These are phyloP conservation scores for Acacia melanoxylon DNA, from an alignment of 306 rosid genomes.

Conservation along the genomic window DNA sequence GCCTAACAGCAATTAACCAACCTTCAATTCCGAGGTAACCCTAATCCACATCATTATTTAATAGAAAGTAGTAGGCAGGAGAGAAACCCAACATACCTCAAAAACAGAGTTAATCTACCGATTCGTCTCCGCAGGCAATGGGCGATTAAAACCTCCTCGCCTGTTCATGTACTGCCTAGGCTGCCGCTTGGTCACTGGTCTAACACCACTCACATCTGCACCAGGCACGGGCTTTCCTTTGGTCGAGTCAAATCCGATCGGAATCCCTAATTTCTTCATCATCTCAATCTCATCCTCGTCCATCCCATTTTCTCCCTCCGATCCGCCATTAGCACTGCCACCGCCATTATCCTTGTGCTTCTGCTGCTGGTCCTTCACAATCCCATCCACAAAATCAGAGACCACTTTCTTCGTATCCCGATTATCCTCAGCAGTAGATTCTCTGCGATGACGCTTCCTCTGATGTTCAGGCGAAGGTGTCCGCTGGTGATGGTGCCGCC, in stretches of 20 bases:
- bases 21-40: conserved; percentile 16
- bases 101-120: conserved; percentile 43
- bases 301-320: conserved; percentile 35
- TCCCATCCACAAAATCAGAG: conserved; percentile 80
- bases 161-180: conserved; percentile 98
- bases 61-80: background rate
- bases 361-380: conserved; percentile 64
- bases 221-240: conserved; percentile 90
- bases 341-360: conserved; percentile 47
- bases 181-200: conserved; percentile 82
- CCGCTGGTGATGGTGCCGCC: conserved; percentile 64
- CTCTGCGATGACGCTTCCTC: conserved; percentile 75
- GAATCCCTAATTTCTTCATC: conserved; percentile 96
- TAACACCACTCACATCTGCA: conserved; percentile 86
- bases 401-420: conserved; percentile 67
- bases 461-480: conserved; percentile 72
- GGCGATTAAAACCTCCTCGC: conserved; percentile 97
- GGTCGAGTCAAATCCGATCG: conserved; percentile 80
- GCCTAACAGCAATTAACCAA: conserved; percentile 11
- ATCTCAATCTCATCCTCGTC: conserved; percentile 87
- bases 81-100: conserved; percentile 42
- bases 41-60: background rate
- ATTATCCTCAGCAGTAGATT: conserved; percentile 55
- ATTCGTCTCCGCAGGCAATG: conserved; percentile 91
- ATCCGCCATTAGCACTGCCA: conserved; percentile 29